Base-by-base conservation (phyloP, 176 grass and related monocot species). In the Triticum timopheevii region DNA sequence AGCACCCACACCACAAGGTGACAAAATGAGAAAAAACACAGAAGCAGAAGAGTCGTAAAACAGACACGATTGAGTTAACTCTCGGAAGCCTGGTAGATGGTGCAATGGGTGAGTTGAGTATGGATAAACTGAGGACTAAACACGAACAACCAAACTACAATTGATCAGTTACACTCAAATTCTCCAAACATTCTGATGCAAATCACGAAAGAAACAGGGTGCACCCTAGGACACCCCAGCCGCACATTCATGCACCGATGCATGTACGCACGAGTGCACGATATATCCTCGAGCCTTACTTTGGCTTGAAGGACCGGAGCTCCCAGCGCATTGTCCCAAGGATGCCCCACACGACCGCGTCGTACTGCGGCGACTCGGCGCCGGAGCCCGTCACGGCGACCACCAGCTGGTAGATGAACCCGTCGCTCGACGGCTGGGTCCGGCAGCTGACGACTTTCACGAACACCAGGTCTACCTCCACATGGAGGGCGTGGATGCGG, bases 341-440 rank as follows among this genome's bases (percentile, higher is more conserved):
- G 73, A 86, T 72, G 23, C 88, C 88, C 88, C 88, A 90, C 11
- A 86, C 65, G 56, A 9, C 38, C n/a, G 23, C 73, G 13, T 64
- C 15, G 72, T 90, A 83, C 40, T 3, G 36, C 45, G 62, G 58
- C 13, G 24, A 3, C 73, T 36, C 64, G 10, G 16, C 30, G 19
- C 73, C 84, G 1, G 83, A 36, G 17, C 69, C 69, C 1, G 59
- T 10, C n/a, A 70, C 88, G 10, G 79, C 70, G 84, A 90, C 0
- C 79, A 79, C 23, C 22, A 86, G 65, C 4, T 1, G 63, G 84
- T 90, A 90, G 84, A 42, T 73, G 79, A 23, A 33, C 10, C 88
- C 84, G n/a, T 54, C 84, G 59, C 67, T 44, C 7, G 65, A 65
- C 13, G 88, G 71, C 84, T 78, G 79, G 64, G 30, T 86, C 73